phyloP scores from a whole-genome alignment of 306 rosid genomes.

The Gleditsia sinensis region DNA sequence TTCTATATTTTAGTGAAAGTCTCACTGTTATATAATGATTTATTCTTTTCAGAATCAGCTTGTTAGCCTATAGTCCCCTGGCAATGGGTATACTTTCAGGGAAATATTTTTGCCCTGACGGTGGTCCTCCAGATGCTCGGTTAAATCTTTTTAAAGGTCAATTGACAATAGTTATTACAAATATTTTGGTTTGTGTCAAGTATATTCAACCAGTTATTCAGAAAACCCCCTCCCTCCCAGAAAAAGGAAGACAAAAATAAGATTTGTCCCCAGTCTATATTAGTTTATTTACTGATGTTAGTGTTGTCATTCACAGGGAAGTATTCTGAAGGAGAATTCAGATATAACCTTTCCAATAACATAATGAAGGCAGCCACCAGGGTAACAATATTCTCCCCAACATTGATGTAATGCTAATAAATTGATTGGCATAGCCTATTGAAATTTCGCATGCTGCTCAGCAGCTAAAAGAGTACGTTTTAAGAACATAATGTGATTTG shows the following conservation, averaged over 20 bases:
- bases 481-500: conserved; percentile 17
- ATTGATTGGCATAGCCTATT: conserved; percentile 19
- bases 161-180: conserved; percentile 2
- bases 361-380: conserved; percentile 54
- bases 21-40: conserved; percentile 20
- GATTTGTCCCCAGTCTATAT: not conserved
- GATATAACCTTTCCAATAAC: conserved; percentile 68
- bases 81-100: conserved; percentile 99
- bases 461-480: conserved; percentile 12
- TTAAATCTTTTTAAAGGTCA: conserved; percentile 80
- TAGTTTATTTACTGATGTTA: conserved; percentile 3
- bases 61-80: conserved; percentile 92
- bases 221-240: not conserved
- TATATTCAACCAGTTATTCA: not conserved
- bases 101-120: conserved; percentile 65
- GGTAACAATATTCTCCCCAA: conserved; percentile 47
- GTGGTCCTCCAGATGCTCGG: conserved; percentile 70
- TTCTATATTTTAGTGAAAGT: conserved; percentile 10
- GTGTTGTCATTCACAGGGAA: conserved; percentile 51
- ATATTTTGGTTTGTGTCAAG: not conserved
- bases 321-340: conserved; percentile 89
- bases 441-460: conserved; percentile 13
- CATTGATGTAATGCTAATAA: conserved; percentile 9
- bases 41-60: conserved; percentile 61
- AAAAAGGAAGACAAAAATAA: not conserved